Percentiles rank a stretch among this genome's conserved stretches.
phyloP scores from a whole-genome alignment of 768 basidiomycete genomes.

The Kwoniella shandongensis region DNA sequence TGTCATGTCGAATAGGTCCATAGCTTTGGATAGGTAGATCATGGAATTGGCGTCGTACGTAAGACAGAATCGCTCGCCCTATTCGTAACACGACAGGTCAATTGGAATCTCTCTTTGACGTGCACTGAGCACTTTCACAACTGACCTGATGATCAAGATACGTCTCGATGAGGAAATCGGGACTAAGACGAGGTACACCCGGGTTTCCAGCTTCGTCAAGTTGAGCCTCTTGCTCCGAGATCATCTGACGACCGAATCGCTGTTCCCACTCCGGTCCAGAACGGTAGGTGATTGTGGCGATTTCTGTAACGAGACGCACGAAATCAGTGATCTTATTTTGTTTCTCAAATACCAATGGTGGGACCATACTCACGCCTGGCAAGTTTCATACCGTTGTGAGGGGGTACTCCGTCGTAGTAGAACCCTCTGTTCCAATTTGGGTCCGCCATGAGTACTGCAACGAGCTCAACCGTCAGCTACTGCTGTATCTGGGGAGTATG shows the following conservation, averaged over 20 bases:
- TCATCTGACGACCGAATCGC: conserved; percentile 75
- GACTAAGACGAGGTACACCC: conserved; percentile 73
- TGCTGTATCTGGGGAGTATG: not conserved
- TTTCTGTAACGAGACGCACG: conserved; percentile 62
- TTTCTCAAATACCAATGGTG: not conserved
- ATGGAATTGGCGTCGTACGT: conserved; percentile 99
- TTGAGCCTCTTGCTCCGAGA: conserved; percentile 43
- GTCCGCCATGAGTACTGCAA: conserved; percentile 95
- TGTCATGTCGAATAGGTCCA: conserved; percentile 98
- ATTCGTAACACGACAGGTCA: not conserved
- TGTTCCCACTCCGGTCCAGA: conserved; percentile 99
- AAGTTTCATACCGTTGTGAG: conserved; percentile 97
- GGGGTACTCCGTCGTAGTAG: conserved; percentile 92
- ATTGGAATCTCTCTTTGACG: too few relatives aligned
- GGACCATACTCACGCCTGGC: conserved; percentile 71
- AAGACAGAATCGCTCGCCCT: conserved; percentile 95
- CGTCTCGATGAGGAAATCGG: conserved; percentile 97
- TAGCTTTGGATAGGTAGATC: conserved; percentile 97
- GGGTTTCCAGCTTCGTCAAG: conserved; percentile 33
- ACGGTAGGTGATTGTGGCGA: conserved; percentile 97
- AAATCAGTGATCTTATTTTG: not conserved
- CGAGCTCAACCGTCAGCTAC: conserved; percentile 5
- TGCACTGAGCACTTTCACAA: too few relatives aligned
- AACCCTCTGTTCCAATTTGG: conserved; percentile 99
- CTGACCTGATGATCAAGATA: conserved; percentile 87